Evolutionary conservation across 2,329 filamentous ascomycete species (phyloP), one percentile per base, ranked within the genome.

Genomic region (Bimuria novae-zelandiae): DNA sequence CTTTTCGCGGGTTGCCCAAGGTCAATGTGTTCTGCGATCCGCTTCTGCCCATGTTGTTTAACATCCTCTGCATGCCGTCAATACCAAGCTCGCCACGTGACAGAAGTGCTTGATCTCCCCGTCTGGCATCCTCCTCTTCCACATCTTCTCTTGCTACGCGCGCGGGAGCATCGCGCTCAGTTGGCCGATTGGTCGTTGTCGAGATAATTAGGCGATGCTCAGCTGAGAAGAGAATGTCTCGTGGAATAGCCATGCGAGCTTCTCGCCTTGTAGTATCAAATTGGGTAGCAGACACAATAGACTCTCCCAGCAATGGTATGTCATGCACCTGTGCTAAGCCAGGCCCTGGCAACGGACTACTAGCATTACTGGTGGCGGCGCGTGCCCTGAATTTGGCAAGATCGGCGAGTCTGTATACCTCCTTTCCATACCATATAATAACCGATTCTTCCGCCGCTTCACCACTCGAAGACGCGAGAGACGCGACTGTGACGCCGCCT

Each of bases 31-130:
- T 67, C 48, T 61, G 64, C 17, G 62, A 53, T 3, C 54, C 58
- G 44, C 52, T 61, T 32, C 60, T 59, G 32, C 70, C 69, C 66
- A 74, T 71, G 27, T 60, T 60, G 3, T 73, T 70, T 1, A 81
- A 72, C 58, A 80, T 60, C 43, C 77, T 69, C 51, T 79, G 75
- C 71, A 81, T 76, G 7, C 78, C 78, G 27, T 75, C 76, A 14
- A 81, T 61, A 55, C 79, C 78, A 7, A 80, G 73, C 52, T 77
- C 75, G 17, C 77, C 76, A 10, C 69, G 67, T 36, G 74, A 69
- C 7, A 80, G 71, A 50, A 80, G 68, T 1, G 71, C 67, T 60
- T 77, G 75, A 50, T 81, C 78, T n/a, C 62, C 59, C 29, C 56
- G 58, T 33, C 60, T 62, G 12, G 56, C 61, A 19, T 65, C 61